phyloP scores from a whole-genome alignment of 1,139 yeast genomes.

The Debaryomyces nepalensis region DNA sequence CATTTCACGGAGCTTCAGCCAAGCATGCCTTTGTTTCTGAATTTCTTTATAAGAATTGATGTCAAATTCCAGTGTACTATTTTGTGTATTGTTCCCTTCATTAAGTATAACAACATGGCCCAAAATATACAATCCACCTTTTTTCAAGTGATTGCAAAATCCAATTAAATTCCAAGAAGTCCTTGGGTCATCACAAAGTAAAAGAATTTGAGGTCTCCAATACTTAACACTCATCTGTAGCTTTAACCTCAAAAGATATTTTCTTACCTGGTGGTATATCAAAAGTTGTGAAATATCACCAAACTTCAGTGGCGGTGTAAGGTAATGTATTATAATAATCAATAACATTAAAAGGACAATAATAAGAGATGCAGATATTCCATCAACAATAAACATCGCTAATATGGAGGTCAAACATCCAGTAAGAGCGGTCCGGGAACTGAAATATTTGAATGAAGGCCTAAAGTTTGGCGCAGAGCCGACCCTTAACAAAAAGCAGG shows the following conservation, averaged over 20 bases:
- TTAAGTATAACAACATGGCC: slow-evolving; percentile 87
- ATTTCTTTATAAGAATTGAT: slow-evolving; percentile 60
- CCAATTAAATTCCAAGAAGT: slow-evolving; percentile 89
- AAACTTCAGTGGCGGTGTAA: slow-evolving; percentile 94
- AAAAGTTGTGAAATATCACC: slow-evolving; percentile 96
- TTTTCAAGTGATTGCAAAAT: slow-evolving; percentile 93
- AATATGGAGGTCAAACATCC: slow-evolving; percentile 72
- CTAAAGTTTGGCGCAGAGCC: slow-evolving; percentile 97
- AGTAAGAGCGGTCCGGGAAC: slow-evolving; percentile 74
- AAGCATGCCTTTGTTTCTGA: slow-evolving; percentile 72
- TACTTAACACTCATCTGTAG: slow-evolving; percentile 91
- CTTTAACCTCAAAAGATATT: slow-evolving; percentile 77
- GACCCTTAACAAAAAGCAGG: slow-evolving; percentile 83
- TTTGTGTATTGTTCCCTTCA: slow-evolving; percentile 31
- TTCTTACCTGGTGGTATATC: slow-evolving; percentile 94
- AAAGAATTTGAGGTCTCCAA: slow-evolving; percentile 94
- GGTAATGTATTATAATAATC: slow-evolving; percentile 80
- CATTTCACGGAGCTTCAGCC: slow-evolving; percentile 81
- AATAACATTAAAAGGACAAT: slow-evolving; percentile 66
- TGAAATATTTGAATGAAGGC: slow-evolving; percentile 90
- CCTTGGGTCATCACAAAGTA: slow-evolving; percentile 88
- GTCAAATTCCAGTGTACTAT: slow-evolving; percentile 31
- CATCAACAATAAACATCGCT: slow-evolving; percentile 96
- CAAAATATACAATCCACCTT: slow-evolving; percentile 88
- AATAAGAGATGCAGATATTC: slow-evolving; percentile 79